These are phyloP conservation scores for Apiospora aurea DNA, from an alignment of 2,329 filamentous ascomycete species.

Conservation along the genomic window DNA sequence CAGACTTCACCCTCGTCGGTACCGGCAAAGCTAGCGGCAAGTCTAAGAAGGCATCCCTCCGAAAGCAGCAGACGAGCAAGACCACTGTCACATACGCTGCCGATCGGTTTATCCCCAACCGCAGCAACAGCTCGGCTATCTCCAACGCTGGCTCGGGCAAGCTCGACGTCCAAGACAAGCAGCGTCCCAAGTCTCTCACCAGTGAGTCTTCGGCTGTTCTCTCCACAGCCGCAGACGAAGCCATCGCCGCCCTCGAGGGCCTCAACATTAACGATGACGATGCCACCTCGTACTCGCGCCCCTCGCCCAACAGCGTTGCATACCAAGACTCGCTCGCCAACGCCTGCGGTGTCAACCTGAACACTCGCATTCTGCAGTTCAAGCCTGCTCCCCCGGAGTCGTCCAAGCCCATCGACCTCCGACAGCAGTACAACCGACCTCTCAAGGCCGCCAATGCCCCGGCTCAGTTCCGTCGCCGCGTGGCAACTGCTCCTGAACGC, in stretches of 20 bases:
- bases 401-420: conserved; percentile 96
- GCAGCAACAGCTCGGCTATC: conserved; percentile 87
- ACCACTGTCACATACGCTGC: conserved; percentile 81
- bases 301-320: conserved; percentile 85
- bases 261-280: conserved; percentile 78
- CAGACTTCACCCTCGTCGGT: conserved; percentile 89
- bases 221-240: conserved; percentile 80
- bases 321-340: conserved; percentile 92
- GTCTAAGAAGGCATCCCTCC: conserved; percentile 60
- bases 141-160: conserved; percentile 83
- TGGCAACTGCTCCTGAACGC: conserved; percentile 93
- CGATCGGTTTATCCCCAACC: conserved; percentile 96
- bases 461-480: conserved; percentile 88
- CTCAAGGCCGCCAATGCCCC: conserved; percentile 79
- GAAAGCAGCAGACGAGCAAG: conserved; percentile 66
- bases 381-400: conserved; percentile 98
- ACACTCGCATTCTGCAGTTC: conserved; percentile 95
- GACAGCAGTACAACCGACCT: conserved; percentile 97
- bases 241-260: conserved; percentile 79
- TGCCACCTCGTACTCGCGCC: conserved; percentile 73
- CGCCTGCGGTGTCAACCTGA: conserved; percentile 90
- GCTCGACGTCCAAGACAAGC: conserved; percentile 74
- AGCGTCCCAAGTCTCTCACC: conserved; percentile 74
- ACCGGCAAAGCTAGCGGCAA: conserved; percentile 67
- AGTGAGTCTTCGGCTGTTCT: conserved; percentile 78